Evolutionary conservation across 208 protist species (phyloP), one percentile per base, ranked within the genome.

Genomic region (Acanthamoeba lenticulata): DNA sequence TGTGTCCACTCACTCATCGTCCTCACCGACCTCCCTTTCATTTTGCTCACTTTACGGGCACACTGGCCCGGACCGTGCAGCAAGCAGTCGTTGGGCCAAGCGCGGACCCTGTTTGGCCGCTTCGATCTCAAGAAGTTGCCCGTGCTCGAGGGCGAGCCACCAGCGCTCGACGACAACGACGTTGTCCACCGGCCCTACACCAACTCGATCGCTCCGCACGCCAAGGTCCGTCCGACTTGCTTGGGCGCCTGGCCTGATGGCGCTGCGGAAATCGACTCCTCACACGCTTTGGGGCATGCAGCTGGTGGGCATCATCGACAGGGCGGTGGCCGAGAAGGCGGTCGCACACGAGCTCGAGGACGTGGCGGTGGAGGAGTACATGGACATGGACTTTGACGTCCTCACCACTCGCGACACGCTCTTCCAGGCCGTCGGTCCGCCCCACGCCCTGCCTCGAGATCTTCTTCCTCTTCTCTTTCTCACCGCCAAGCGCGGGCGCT

Each of bases 91-190:
- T 19, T 93, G 60, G 57, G 44, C 29, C 60, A 93, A 21, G 89
- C 44, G 36, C 42, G 62, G 2, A 9, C 17, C 21, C 29, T 93
- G 44, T 93, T 93, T 34, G 15, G n/a, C 45, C 89, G 89, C 11
- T 93, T 93, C 44, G 47, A 93, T 38, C 44, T 93, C 7, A 93
- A 93, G 44, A 93, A 93, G 42, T 42, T 79, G 36, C 89, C 89
- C 21, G 89, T 93, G 60, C 62, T 93, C 24, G 89, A 93, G 36
- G 89, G 89, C 29, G 40, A 65, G 17, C 60, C 89, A 27, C 89
- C 89, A n/a, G 6, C 83, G 13, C 7, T n/a, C 55, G 29, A 3
- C 19, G 47, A 2, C 1, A 90, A n/a, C 9, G n/a, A n/a, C n/a
- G n/a, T n/a, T n/a, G n/a, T n/a, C 19, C 34, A 79, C 44, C 19